Percentiles rank a stretch among this genome's conserved stretches.
Evolutionary conservation across 2,329 filamentous ascomycete species (phyloP).

Genomic region (Ophiosphaerella herpotricha): DNA sequence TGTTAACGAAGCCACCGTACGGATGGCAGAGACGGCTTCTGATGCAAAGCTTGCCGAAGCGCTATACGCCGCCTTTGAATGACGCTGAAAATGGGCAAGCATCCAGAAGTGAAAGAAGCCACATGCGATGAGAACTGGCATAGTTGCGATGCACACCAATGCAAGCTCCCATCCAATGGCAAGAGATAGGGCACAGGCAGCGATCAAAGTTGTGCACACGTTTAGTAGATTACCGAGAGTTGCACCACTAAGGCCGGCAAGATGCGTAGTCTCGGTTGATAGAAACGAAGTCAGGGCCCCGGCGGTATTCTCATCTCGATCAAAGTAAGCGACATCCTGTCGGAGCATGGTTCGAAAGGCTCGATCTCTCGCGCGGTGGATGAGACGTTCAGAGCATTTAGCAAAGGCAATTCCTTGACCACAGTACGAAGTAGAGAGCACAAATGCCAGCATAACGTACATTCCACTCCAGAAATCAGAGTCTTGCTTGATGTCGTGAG

Average conservation of each 20-base stretch:
- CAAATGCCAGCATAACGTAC: constrained; percentile 42
- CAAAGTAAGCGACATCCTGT: constrained; percentile 84
- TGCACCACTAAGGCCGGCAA: constrained; percentile 85
- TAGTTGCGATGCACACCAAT: constrained; percentile 77
- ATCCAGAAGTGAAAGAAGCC: constrained; percentile 89
- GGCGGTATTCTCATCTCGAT: constrained; percentile 85
- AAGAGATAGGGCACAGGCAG: constrained; percentile 70
- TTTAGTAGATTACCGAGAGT: constrained; percentile 87
- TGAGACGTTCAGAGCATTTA: constrained; percentile 58
- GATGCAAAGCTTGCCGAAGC: too few species aligned
- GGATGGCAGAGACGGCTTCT: constrained; percentile 85
- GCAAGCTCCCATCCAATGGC: constrained; percentile 86
- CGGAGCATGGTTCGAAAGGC: constrained; percentile 88
- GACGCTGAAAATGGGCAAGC: constrained; percentile 78
- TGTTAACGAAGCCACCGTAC: constrained; percentile 91
- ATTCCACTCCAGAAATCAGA: constrained; percentile 44
- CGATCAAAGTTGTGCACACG: constrained; percentile 76
- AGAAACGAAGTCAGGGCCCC: constrained; percentile 77
- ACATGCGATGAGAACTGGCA: constrained; percentile 77
- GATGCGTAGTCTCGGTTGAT: constrained; percentile 78
- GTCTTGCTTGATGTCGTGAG: constrained; percentile 73
- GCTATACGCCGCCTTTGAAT: constrained; percentile 76
- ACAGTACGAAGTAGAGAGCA: constrained; percentile 32
- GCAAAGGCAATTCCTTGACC: constrained; percentile 62
- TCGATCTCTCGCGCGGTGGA: constrained; percentile 79